Percentiles rank a stretch among this genome's conserved stretches.
These are phyloP conservation scores for Exophiala sp. DNA, from an alignment of 2,329 filamentous ascomycete genomes.

Conservation along the genomic window DNA sequence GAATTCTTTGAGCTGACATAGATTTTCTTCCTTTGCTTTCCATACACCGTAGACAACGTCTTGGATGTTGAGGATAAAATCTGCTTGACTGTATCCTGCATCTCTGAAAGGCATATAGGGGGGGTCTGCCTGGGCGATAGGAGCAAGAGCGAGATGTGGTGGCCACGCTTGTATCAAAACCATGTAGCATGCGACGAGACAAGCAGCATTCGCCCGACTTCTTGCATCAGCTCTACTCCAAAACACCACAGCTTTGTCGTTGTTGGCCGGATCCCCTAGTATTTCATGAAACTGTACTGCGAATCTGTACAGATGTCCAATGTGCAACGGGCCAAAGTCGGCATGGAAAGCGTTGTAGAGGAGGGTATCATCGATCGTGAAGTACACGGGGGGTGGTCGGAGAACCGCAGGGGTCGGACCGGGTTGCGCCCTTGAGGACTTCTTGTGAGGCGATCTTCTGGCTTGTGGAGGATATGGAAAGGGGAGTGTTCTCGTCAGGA, in stretches of 20 bases:
- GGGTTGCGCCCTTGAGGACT: slow-evolving; percentile 59
- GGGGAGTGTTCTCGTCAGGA: slow-evolving; percentile 70
- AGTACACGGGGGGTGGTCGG: slow-evolving; percentile 72
- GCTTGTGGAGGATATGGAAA: slow-evolving; percentile 70
- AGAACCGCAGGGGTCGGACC: slow-evolving; percentile 48
- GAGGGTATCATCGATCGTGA: slow-evolving; percentile 85
- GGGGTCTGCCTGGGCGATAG: slow-evolving; percentile 92
- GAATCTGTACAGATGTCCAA: slow-evolving; percentile 94
- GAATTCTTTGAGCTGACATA: slow-evolving; percentile 88
- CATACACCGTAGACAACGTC: slow-evolving; percentile 97
- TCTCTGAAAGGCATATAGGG: slow-evolving; percentile 98
- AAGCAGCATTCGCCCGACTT: slow-evolving; percentile 85
- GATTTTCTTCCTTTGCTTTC: slow-evolving; percentile 94
- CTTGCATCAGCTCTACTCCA: slow-evolving; percentile 89
- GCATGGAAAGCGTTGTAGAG: slow-evolving; percentile 98
- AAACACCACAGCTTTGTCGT: slow-evolving; percentile 85
- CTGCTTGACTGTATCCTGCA: slow-evolving; percentile 95
- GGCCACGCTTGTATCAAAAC: slow-evolving; percentile 97
- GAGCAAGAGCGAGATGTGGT: slow-evolving; percentile 87
- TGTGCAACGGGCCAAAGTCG: slow-evolving; percentile 95
- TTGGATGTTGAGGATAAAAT: slow-evolving; percentile 92
- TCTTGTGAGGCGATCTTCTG: slow-evolving; percentile 66
- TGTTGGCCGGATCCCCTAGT: slow-evolving; percentile 82
- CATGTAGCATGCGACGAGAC: slow-evolving; percentile 96
- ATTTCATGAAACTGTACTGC: slow-evolving; percentile 94